Conservation (phyloP, 2,329 filamentous ascomycete genomes). For the Exophiala sideris region DNA sequence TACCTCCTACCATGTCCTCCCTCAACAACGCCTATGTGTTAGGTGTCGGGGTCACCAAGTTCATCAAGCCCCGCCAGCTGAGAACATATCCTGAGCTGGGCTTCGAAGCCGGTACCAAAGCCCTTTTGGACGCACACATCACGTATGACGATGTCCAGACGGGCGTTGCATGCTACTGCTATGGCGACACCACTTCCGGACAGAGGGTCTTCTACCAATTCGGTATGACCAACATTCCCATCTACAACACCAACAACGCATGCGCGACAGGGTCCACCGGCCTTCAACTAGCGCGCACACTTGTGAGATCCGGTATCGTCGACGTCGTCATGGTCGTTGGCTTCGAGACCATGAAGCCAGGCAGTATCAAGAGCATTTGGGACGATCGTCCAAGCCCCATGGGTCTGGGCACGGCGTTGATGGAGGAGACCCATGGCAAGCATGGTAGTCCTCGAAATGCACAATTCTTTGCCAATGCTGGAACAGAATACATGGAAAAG, state of each 20-base stretch:
- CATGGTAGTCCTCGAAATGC: conserved; percentile 80
- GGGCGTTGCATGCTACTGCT: conserved; percentile 93
- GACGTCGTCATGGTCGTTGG: conserved; percentile 89
- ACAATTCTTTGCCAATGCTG: conserved; percentile 94
- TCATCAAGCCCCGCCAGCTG: conserved; percentile 58
- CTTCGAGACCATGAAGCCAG: conserved; percentile 97
- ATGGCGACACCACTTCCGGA: conserved; percentile 89
- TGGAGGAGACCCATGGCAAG: conserved; percentile 74
- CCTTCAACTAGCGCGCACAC: conserved; percentile 73
- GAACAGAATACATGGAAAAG: conserved; percentile 92
- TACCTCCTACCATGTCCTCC: conserved; percentile 32
- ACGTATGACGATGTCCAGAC: conserved; percentile 96
- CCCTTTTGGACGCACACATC: conserved; percentile 70
- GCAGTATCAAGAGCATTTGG: conserved; percentile 76
- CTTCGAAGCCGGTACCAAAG: conserved; percentile 33
- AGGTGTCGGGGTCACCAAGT: conserved; percentile 97
- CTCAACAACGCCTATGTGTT: conserved; percentile 72
- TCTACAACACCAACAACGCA: conserved; percentile 95
- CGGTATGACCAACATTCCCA: conserved; percentile 92
- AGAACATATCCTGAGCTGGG: conserved; percentile 34
- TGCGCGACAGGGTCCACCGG: conserved; percentile 92
- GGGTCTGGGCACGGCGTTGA: conserved; percentile 69
- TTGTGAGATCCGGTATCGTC: conserved; percentile 74
- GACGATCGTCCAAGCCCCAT: conserved; percentile 80
- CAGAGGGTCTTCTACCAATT: conserved; percentile 99